These are phyloP conservation scores for Sporothrix schenckii DNA, from an alignment of 2,329 filamentous ascomycete species.

Conservation along the genomic window DNA sequence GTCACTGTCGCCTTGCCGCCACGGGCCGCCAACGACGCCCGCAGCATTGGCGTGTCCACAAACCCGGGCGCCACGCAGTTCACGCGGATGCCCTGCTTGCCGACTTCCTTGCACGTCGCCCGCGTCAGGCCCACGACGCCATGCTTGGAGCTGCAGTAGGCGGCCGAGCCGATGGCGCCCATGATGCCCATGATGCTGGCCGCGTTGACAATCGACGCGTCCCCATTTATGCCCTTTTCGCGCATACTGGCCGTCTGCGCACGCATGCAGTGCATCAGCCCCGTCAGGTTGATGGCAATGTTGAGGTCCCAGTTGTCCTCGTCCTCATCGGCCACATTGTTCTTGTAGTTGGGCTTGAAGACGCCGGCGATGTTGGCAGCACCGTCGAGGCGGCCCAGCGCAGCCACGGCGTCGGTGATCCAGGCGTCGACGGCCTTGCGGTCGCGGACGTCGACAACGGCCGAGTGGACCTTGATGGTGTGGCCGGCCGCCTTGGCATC, in stretches of 20 bases:
- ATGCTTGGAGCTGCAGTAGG: conserved; percentile 47
- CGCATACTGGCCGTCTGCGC: conserved; percentile 34
- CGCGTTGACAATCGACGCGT: conserved; percentile 35
- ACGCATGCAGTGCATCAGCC: conserved; percentile 57
- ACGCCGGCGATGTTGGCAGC: conserved; percentile 59
- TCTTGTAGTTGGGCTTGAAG: conserved; percentile 49
- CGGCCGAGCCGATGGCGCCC: conserved; percentile 44
- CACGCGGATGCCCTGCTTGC: conserved; percentile 49
- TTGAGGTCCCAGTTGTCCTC: conserved; percentile 55
- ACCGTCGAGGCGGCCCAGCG: conserved; percentile 57
- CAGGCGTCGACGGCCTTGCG: conserved; percentile 53
- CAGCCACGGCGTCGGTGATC: conserved; percentile 52
- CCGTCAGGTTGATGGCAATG: conserved; percentile 54
- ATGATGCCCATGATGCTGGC: conserved; percentile 34
- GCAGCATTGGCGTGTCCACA: conserved; percentile 34
- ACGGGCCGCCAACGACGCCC: conserved; percentile 17
- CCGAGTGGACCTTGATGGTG: conserved; percentile 14
- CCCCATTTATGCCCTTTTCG: conserved; percentile 20
- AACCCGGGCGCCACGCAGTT: conserved; percentile 42
- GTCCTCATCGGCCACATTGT: conserved; percentile 48
- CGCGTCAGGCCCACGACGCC: conserved; percentile 47
- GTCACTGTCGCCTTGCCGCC: conserved; percentile 41
- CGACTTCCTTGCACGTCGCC: conserved; percentile 46
- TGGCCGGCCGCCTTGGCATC: conserved; percentile 26
- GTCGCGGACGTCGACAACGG: conserved; percentile 30